Percentiles rank a stretch among this genome's conserved stretches.
phyloP scores from a whole-genome alignment of 169 alveolate genomes.

The Eimeria tenella region DNA sequence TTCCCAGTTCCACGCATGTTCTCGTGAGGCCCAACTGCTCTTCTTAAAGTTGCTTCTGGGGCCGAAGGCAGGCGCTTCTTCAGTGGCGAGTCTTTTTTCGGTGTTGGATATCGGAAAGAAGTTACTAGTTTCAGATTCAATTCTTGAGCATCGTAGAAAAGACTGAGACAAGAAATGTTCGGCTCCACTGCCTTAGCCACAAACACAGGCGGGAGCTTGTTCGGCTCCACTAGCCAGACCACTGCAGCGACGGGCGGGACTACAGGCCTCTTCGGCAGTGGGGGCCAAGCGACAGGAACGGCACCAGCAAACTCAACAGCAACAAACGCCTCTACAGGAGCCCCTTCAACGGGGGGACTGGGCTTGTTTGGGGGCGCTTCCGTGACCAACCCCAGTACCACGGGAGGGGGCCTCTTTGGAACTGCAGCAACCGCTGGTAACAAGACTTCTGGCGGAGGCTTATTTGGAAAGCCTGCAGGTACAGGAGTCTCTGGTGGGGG shows the following conservation, averaged over 20 bases:
- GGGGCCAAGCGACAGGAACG: slow-evolving; percentile 4
- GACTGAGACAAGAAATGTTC: neutral
- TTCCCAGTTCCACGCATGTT: too few relatives aligned
- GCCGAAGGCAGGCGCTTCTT: too few relatives aligned
- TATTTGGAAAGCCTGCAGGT: slow-evolving; percentile 31
- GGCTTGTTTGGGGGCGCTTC: slow-evolving; percentile 26
- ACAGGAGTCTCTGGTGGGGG: neutral
- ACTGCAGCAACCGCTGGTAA: neutral
- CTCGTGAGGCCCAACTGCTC: neutral
- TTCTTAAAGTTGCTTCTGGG: too few relatives aligned
- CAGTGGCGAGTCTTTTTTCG: too few relatives aligned
- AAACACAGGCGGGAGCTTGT: slow-evolving; percentile 23
- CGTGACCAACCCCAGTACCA: neutral
- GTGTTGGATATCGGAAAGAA: too few relatives aligned
- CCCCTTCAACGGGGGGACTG: slow-evolving; percentile 11
- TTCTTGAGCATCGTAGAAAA: too few relatives aligned
- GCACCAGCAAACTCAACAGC: neutral
- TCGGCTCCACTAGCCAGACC: slow-evolving; percentile 40
- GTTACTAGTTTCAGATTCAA: too few relatives aligned
- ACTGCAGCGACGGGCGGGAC: slow-evolving; percentile 19
- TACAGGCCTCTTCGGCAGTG: slow-evolving; percentile 34
- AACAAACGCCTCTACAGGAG: neutral
- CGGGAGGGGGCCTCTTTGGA: slow-evolving; percentile 53
- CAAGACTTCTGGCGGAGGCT: slow-evolving; percentile 27
- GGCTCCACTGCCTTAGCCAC: neutral